phyloP scores from a whole-genome alignment of 1,139 yeast species.

The Suhomyces bolitotheri region DNA sequence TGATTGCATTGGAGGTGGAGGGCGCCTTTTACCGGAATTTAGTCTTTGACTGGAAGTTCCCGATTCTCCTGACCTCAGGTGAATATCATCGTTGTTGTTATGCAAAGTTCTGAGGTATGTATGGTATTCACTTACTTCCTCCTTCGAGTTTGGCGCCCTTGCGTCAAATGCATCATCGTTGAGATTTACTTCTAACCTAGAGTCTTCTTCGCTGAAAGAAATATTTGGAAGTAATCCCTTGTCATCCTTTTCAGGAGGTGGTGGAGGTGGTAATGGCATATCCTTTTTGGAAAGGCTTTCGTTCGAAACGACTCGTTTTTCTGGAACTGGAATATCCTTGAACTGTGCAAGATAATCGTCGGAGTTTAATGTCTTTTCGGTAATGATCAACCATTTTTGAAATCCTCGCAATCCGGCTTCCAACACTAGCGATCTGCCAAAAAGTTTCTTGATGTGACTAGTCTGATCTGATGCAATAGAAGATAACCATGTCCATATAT shows the following conservation, averaged over 20 bases:
- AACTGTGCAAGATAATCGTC: conserved; percentile 40
- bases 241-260: conserved; percentile 29
- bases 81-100: conserved; percentile 1
- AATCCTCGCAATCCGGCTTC: conserved; percentile 74
- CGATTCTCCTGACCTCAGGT: conserved; percentile 1
- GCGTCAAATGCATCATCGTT: conserved; percentile 8
- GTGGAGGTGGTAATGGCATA: conserved; percentile 31
- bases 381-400: conserved; percentile 80
- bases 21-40: conserved; percentile 14
- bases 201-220: conserved; percentile 16
- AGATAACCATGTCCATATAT: conserved; percentile 89
- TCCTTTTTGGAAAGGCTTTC: conserved; percentile 24
- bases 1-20: conserved; percentile 19
- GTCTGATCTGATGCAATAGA: conserved; percentile 77
- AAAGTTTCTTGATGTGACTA: conserved; percentile 58
- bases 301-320: conserved; percentile 18
- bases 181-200: conserved; percentile 13
- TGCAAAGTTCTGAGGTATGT: conserved; percentile 15
- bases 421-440: conserved; percentile 78
- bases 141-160: too few relatives aligned
- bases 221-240: conserved; percentile 16
- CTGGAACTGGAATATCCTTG: conserved; percentile 11
- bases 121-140: conserved; percentile 17
- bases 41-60: conserved; percentile 2
- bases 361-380: conserved; percentile 59